These are phyloP conservation scores for Oidium heveae DNA, from an alignment of 2,329 filamentous ascomycete species.

Conservation along the genomic window DNA sequence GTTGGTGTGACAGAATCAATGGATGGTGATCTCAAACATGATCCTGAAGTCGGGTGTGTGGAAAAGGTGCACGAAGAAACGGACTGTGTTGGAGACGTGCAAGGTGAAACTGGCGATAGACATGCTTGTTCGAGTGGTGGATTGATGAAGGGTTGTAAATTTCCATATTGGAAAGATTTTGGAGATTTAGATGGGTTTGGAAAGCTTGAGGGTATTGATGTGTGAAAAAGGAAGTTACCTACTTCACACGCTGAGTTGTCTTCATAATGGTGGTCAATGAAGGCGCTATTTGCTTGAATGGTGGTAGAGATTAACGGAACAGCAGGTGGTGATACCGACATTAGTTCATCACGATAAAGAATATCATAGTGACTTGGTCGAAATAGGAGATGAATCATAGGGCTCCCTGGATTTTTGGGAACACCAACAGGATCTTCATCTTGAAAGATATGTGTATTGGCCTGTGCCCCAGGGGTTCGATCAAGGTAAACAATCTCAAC, in stretches of 20 bases:
- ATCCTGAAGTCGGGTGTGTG: slow-evolving; percentile 7
- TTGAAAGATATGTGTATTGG: slow-evolving; percentile 29
- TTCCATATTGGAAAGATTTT: slow-evolving; percentile 6
- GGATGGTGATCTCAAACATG: slow-evolving; percentile 5
- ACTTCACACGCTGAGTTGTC: slow-evolving; percentile 12
- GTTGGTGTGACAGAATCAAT: slow-evolving; percentile 4
- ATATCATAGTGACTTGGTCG: slow-evolving; percentile 81
- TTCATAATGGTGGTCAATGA: slow-evolving; percentile 21
- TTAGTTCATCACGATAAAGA: slow-evolving; percentile 38
- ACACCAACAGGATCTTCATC: slow-evolving; percentile 17
- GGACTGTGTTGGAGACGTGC: slow-evolving; percentile 11
- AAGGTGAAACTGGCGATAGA: slow-evolving; percentile 7
- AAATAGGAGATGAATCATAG: slow-evolving; percentile 33
- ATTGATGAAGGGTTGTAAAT: slow-evolving; percentile 7
- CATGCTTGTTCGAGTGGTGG: slow-evolving; percentile 5
- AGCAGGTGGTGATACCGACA: slow-evolving; percentile 2
- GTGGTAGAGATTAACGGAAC: slow-evolving; percentile 9
- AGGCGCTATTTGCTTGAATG: slow-evolving; percentile 29
- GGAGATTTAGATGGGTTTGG: slow-evolving; percentile 3
- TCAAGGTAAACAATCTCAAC: slow-evolving; percentile 85
- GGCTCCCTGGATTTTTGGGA: slow-evolving; percentile 16
- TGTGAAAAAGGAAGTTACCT: slow-evolving; percentile 15
- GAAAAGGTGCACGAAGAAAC: slow-evolving; percentile 5
- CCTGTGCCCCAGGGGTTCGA: slow-evolving; percentile 50
- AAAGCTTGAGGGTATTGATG: slow-evolving; percentile 10